Base-by-base conservation (phyloP, 1,284 basidiomycete species). In the Trichosporon asahii region DNA sequence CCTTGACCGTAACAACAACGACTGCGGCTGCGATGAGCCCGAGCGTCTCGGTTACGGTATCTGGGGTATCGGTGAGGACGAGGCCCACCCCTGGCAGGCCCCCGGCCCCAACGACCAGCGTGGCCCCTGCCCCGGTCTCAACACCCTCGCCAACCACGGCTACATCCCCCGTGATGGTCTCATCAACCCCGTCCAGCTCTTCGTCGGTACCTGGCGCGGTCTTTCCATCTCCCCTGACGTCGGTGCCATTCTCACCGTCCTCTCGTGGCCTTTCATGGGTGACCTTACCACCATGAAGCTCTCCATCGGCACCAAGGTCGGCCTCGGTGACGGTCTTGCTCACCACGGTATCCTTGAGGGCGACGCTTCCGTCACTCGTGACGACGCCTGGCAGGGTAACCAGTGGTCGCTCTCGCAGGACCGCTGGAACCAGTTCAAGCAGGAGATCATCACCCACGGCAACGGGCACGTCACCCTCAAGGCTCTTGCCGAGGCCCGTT, bases 71-170 rank as follows among this genome's bases (percentile, higher is more conserved):
- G 69, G 66, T 18, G 69, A 73, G 66, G 67, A 76, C 68, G 74
- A 60, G 23, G 66, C 31, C n/a, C 77, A 79, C 69, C 77, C 76
- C 2, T 80, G 70, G 69, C 40, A 68, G 12, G 70, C 74, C 5
- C 76, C 77, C 40, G 72, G 75, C 2, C 74, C 73, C n/a, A 73
- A 69, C 12, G 75, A 80, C 64, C 72, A 72, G 44, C 76, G 78
- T 18, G 80, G 81, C 53, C 77, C 78, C 11, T 83, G 80, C 71
- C 81, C 81, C 3, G 80, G 79, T 33, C 74, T 83, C 46, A 83
- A 82, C 76, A 78, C 79, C 0, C 66, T 79, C 14, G 81, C 81
- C 37, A 80, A 79, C 67, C 78, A 81, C 72, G 77, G 77, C 57
- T 77, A 76, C 72, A 49, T 73, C 29, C 74, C 72, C 40, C 72